A percentile compares a stretch with the other conserved stretches of the same genome.
Evolutionary conservation across 1,139 yeast genomes (phyloP).

Genomic region (Candida sanyaensis): DNA sequence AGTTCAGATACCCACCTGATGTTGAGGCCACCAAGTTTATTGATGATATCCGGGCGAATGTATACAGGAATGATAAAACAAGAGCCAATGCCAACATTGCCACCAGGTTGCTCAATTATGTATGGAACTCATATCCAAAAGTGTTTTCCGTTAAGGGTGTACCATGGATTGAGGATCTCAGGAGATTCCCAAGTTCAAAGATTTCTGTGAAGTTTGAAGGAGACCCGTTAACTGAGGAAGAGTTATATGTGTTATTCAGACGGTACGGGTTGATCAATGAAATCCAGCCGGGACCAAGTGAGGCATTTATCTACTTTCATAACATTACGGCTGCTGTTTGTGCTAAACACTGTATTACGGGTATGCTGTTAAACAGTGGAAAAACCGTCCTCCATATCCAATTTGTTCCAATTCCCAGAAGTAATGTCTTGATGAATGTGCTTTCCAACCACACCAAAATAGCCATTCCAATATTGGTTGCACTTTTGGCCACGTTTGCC

Average conservation of each 20-base stretch:
- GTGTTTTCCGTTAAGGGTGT: slow-evolving; percentile 81
- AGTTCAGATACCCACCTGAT: slow-evolving; percentile 60
- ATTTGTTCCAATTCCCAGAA: slow-evolving; percentile 58
- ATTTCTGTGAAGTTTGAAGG: slow-evolving; percentile 77
- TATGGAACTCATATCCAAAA: slow-evolving; percentile 34
- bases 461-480: slow-evolving; percentile 59
- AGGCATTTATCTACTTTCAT: slow-evolving; percentile 55
- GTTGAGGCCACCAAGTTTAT: slow-evolving; percentile 53
- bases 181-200: slow-evolving; percentile 67
- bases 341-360: slow-evolving; percentile 91
- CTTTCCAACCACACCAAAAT: slow-evolving; percentile 80
- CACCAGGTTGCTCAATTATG: slow-evolving; percentile 17
- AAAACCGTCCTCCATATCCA: slow-evolving; percentile 70
- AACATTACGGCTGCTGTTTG: slow-evolving; percentile 69
- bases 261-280: slow-evolving; percentile 84
- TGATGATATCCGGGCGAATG: slow-evolving; percentile 49
- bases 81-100: slow-evolving; percentile 27
- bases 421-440: slow-evolving; percentile 54
- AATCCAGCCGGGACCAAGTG: slow-evolving; percentile 35
- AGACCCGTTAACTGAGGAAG: slow-evolving; percentile 74
- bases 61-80: slow-evolving; percentile 31
- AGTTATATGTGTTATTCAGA: slow-evolving; percentile 76
- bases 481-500: slow-evolving; percentile 66
- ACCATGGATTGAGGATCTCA: slow-evolving; percentile 95
- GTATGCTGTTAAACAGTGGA: slow-evolving; percentile 55